Base-by-base conservation (phyloP, 495 filamentous ascomycete genomes). In the Staphylotrichum tortipilum region DNA sequence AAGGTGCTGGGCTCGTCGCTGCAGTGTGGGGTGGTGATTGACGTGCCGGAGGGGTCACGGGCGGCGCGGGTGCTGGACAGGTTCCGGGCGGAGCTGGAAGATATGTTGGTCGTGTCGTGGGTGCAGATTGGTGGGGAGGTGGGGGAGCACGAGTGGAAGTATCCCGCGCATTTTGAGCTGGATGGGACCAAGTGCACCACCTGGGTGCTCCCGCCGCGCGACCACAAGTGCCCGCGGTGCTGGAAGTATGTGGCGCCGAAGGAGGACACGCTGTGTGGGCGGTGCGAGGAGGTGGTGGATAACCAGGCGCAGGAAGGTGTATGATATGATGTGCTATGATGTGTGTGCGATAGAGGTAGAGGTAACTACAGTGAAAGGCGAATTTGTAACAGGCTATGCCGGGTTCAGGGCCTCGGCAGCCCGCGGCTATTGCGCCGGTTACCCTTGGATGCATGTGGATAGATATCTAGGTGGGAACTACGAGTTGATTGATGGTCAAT, bases 141-240 rank as follows among this genome's bases (percentile, higher is more conserved):
- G 7, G 62, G 65, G n/a, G 54, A 65, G 7, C 64, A 60, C 1
- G 62, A 72, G 31, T 88, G 81, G 79, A 71, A 68, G 33, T 83
- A 78, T 52, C 62, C 59, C 21, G 68, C 74, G 19, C 65, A 72
- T 21, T 79, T 85, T 46, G 76, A 81, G 38, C 58, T 78, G 2
- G 66, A 57, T 33, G 75, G 73, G 18, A 44, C 60, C 3, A 66
- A 60, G 36, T 76, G 75, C 44, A 69, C 49, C 1, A 84, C 80
- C 11, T 66, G 79, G 61, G 83, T 95, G 10, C 67, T 80, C 33
- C 79, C 82, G n/a, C 81, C 89, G 0, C 70, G 71, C 50, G 70
- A 78, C 4, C 52, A 54, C 36, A 97, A 97, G 60, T 97, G 91
- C 57, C 74, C 78, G 3, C 77, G 91, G 37, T 96, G 92, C 69